phyloP scores from a whole-genome alignment of 352 stramenopile species.

The Phytophthora sp. region DNA sequence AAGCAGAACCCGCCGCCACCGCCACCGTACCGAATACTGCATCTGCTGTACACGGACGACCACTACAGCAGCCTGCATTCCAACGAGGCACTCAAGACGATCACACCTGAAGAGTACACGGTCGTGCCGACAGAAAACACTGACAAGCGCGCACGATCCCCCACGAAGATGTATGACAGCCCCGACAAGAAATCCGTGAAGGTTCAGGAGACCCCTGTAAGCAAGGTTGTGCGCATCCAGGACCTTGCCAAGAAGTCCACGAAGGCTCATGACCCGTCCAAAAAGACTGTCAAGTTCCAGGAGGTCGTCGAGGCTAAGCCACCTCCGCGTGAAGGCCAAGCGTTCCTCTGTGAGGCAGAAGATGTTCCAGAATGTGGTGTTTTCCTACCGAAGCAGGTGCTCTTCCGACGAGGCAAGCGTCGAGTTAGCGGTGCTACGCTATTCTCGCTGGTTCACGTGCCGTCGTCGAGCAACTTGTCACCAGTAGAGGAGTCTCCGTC shows the following conservation, averaged over 20 bases:
- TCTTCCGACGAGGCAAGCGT: constrained; percentile 41
- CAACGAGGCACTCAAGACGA: constrained; percentile 13
- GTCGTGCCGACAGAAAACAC: not conserved
- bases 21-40: constrained; percentile 40
- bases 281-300: constrained; percentile 20
- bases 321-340: constrained; percentile 7
- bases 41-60: constrained; percentile 54
- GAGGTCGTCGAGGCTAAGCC: constrained; percentile 16
- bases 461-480: constrained; percentile 17
- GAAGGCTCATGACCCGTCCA: constrained; percentile 8
- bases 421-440: constrained; percentile 29
- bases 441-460: constrained; percentile 37
- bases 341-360: constrained; percentile 12
- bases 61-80: constrained; percentile 63
- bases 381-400: constrained; percentile 36
- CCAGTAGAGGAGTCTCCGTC: constrained; percentile 19
- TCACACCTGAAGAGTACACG: constrained; percentile 3
- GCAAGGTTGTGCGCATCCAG: constrained; percentile 14
- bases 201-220: not conserved
- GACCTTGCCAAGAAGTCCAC: not conserved
- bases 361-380: constrained; percentile 29
- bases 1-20: constrained; percentile 13
- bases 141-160: constrained; percentile 26
- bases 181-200: constrained; percentile 19
- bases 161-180: constrained; percentile 1